phyloP scores from a whole-genome alignment of 495 filamentous ascomycete species.

The Bathelium albidoporum region DNA sequence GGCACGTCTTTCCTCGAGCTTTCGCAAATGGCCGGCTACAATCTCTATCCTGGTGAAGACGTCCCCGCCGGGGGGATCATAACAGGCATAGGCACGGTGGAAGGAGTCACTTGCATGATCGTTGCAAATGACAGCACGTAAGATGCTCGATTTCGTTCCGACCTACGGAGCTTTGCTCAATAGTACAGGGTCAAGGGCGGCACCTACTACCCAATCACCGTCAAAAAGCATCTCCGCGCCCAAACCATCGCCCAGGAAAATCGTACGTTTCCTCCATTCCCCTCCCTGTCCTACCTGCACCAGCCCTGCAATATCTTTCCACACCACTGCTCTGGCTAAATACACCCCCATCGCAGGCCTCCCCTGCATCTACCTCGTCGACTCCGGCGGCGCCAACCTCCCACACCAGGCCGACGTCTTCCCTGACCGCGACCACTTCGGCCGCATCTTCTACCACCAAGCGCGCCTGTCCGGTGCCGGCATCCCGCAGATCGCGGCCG shows the following conservation, averaged over 20 bases:
- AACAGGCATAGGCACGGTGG: constrained; percentile 81
- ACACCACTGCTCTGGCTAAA: no score
- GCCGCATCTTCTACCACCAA: constrained; percentile 97
- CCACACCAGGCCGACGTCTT: constrained; percentile 96
- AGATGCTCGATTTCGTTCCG: background rate
- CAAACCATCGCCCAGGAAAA: constrained; percentile 90
- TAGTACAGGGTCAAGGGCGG: constrained; percentile 73
- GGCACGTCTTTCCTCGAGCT: constrained; percentile 88
- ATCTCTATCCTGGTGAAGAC: constrained; percentile 78
- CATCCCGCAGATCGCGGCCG: constrained; percentile 89
- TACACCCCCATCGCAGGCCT: constrained; percentile 24
- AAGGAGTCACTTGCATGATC: constrained; percentile 86
- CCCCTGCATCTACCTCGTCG: constrained; percentile 90
- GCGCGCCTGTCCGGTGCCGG: constrained; percentile 77
- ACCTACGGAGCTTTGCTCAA: background rate
- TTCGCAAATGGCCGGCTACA: constrained; percentile 75
- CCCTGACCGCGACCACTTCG: constrained; percentile 90
- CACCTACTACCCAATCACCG: constrained; percentile 95
- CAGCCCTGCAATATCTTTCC: no score
- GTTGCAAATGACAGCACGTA: constrained; percentile 92
- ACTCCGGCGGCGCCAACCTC: constrained; percentile 92
- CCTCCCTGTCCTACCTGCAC: background rate
- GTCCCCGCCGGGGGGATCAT: constrained; percentile 84
- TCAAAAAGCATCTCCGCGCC: constrained; percentile 93
- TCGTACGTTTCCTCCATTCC: constrained; percentile 25